Percentiles rank a stretch among this genome's conserved stretches.
These are phyloP conservation scores for Brettanomyces nanus DNA, from an alignment of 805 yeast species.

Conservation along the genomic window DNA sequence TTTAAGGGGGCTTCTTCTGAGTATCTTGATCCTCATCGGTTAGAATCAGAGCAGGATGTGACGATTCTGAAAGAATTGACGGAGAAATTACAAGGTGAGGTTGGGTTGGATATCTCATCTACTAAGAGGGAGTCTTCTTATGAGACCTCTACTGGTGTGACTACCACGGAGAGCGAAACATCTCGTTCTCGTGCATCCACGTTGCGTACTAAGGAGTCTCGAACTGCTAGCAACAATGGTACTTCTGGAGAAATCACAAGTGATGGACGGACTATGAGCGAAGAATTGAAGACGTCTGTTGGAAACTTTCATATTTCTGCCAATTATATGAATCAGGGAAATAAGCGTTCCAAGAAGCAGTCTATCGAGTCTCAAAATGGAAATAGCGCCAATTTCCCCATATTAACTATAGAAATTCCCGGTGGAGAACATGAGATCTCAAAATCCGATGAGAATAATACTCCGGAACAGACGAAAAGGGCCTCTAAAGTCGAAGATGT, in stretches of 20 bases:
- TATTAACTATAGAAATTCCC: not conserved
- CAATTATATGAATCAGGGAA: conserved; percentile 1
- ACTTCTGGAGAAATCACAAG: not conserved
- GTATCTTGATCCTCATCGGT: conserved; percentile 15
- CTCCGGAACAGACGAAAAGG: not conserved
- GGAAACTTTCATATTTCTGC: conserved; percentile 1
- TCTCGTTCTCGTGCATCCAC: not conserved
- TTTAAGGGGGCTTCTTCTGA: conserved; percentile 19
- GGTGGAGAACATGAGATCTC: not conserved
- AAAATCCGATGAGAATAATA: not conserved
- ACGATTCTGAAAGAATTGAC: conserved; percentile 21
- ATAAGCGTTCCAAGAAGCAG: not conserved
- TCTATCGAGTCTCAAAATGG: not conserved
- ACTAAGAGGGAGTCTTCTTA: not conserved
- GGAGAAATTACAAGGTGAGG: conserved; percentile 1
- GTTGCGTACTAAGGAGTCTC: not conserved
- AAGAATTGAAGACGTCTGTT: conserved; percentile 2
- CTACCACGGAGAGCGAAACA: not conserved
- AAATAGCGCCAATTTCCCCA: not conserved
- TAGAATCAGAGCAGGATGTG: conserved; percentile 19
- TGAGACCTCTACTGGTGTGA: not conserved
- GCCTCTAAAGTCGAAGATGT: not conserved
- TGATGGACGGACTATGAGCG: conserved; percentile 1
- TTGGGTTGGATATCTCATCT: not conserved
- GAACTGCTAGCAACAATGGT: not conserved